A percentile compares a stretch with the other conserved stretches of the same genome.
Conservation (phyloP, 306 rosid species). For the Cicer chorassanicum region DNA sequence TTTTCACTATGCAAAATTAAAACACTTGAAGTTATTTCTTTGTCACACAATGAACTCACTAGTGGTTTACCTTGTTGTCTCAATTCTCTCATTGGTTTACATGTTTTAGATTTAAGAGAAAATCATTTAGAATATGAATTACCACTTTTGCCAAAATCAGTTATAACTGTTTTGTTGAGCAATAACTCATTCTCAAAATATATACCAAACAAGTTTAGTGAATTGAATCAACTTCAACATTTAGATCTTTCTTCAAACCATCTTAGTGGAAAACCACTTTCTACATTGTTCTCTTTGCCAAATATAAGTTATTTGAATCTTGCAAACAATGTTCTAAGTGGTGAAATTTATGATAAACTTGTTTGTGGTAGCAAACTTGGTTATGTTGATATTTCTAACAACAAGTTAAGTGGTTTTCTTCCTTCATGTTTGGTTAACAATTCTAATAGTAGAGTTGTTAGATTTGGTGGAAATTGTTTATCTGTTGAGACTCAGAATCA, state of each 20-base stretch:
- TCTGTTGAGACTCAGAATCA: slow-evolving; percentile 58
- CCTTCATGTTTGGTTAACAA: slow-evolving; percentile 71
- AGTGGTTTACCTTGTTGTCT: slow-evolving; percentile 73
- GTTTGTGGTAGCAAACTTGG: slow-evolving; percentile 77
- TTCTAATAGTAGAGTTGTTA: slow-evolving; percentile 62
- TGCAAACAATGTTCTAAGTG: slow-evolving; percentile 69
- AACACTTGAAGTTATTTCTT: slow-evolving; percentile 60
- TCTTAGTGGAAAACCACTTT: slow-evolving; percentile 61
- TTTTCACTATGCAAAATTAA: slow-evolving; percentile 60
- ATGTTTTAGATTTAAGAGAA: slow-evolving; percentile 71
- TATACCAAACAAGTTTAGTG: slow-evolving; percentile 66
- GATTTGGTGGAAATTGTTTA: slow-evolving; percentile 70
- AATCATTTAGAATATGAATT: slow-evolving; percentile 68
- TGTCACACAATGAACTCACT: slow-evolving; percentile 74
- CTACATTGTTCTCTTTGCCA: slow-evolving; percentile 68
- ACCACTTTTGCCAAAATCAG: slow-evolving; percentile 66
- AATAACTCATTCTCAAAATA: slow-evolving; percentile 69
- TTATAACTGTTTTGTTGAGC: slow-evolving; percentile 71
- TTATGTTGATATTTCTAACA: slow-evolving; percentile 76
- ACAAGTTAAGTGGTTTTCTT: slow-evolving; percentile 74
- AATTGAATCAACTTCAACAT: slow-evolving; percentile 77
- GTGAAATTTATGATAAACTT: slow-evolving; percentile 58
- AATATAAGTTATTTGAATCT: slow-evolving; percentile 72
- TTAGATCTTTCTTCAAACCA: slow-evolving; percentile 76
- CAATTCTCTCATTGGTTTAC: slow-evolving; percentile 58